Base-by-base conservation (phyloP, 805 yeast genomes). In the Kodamaea sagamina region DNA sequence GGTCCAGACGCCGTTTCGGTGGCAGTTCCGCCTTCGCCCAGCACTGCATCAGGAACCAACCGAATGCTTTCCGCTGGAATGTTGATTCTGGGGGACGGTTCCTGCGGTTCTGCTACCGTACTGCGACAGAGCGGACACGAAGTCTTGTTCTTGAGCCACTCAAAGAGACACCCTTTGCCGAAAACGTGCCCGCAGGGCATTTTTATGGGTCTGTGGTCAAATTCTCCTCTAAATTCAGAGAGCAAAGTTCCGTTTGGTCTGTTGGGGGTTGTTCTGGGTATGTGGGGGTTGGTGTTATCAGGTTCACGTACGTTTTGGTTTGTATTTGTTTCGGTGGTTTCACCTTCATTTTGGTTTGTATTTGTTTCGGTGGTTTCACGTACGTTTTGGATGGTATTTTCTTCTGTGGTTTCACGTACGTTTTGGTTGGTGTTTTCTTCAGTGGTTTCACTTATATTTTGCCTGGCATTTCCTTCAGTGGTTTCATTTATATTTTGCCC, bases 51-150 rank as follows among this genome's bases (percentile, higher is more conserved):
- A 26, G 41, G 42, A 45, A 27, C 41, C 44, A 38, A 31, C 42
- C 38, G 29, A 39, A 41, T 36, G 41, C 35, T 38, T 12, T 38
- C 35, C 5, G 35, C 25, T 8, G 46, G 46, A 13, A 42, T 32
- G 11, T 42, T 36, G 29, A 42, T 36, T 12, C 37, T 11, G 6
- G 41, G 16, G 5, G 34, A 39, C 5, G 21, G 32, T 34, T 39
- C 35, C n/a, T 17, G 35, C 13, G 47, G 35, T 72, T 47, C 62
- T 9, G 50, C 53, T 2, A 84, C 67, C 15, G 74, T 67, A 12
- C 70, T 70, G 45, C 98, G 79, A 60, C 99, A 92, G 36, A 92
- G 64, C 0, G 99, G 99, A 60, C 98, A 90, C 2, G 88, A 79
- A 22, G 79, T 75, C 53, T 85, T 82, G 17, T 77, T 67, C 47